These are phyloP conservation scores for Coix lacrymajobi DNA, from an alignment of 176 grass and related monocot species.

Conservation along the genomic window DNA sequence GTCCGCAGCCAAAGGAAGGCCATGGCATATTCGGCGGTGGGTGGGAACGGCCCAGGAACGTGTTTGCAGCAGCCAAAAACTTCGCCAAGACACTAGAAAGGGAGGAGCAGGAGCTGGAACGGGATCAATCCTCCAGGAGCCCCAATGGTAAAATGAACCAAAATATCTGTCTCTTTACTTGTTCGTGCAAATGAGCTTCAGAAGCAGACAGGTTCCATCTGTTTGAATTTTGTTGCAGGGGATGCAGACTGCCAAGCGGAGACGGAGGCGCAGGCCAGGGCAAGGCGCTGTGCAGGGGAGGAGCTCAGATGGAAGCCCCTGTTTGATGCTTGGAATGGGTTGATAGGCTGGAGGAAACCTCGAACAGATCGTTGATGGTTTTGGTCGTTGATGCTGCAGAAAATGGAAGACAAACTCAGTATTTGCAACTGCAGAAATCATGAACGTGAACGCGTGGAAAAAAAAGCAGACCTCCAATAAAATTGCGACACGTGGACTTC, in stretches of 20 bases:
- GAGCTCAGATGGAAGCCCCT: slow-evolving; percentile 33
- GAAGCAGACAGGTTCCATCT: not conserved
- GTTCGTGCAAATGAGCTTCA: not conserved
- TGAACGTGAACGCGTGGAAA: too few relatives aligned
- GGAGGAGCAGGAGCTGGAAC: slow-evolving; percentile 15
- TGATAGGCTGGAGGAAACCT: slow-evolving; percentile 10
- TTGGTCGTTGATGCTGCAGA: not conserved
- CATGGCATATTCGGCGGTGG: slow-evolving; percentile 40
- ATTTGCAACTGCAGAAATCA: not conserved
- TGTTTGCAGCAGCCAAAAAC: slow-evolving; percentile 35
- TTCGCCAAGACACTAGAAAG: slow-evolving; percentile 25
- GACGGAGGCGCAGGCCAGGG: slow-evolving; percentile 47
- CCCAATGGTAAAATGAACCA: not conserved
- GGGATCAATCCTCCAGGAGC: not conserved
- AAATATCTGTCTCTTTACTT: not conserved
- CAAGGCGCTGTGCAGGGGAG: slow-evolving; percentile 23
- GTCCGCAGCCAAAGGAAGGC: slow-evolving; percentile 29
- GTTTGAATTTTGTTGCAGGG: slow-evolving; percentile 13
- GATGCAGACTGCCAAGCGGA: slow-evolving; percentile 21
- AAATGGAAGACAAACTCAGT: not conserved
- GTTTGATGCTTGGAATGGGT: slow-evolving; percentile 34
- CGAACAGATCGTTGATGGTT: not conserved
- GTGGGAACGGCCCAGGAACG: slow-evolving; percentile 35
- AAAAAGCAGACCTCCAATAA: too few relatives aligned
- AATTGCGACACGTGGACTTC: too few relatives aligned